phyloP scores from a whole-genome alignment of 2,329 filamentous ascomycete genomes.

The Myrmaecium sp. region DNA sequence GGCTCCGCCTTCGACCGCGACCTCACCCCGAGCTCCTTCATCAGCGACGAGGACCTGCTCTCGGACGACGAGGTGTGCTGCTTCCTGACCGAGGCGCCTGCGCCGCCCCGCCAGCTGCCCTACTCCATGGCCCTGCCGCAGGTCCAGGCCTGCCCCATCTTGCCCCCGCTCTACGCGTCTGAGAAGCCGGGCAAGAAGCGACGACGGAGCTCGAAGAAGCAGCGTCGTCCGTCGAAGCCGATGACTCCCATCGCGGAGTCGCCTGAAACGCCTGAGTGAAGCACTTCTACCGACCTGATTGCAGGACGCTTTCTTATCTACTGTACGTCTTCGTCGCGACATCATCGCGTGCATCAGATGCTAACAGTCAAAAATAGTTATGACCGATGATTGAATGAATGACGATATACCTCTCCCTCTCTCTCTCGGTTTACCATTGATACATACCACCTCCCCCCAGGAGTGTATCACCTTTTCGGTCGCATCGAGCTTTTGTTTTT shows the following conservation, averaged over 20 bases:
- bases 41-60: conserved; percentile 25
- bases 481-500: too few relatives aligned
- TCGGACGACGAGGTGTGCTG: conserved; percentile 18
- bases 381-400: too few relatives aligned
- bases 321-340: too few relatives aligned
- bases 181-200: conserved; percentile 24
- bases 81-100: conserved; percentile 22
- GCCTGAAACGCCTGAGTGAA: conserved; percentile 18
- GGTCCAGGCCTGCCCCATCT: conserved; percentile 16
- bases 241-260: conserved; percentile 26
- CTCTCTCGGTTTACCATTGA: too few relatives aligned
- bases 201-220: conserved; percentile 23
- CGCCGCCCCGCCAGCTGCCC: conserved; percentile 20
- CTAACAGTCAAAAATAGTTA: too few relatives aligned
- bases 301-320: too few relatives aligned
- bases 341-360: too few relatives aligned
- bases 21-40: conserved; percentile 22
- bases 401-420: too few relatives aligned
- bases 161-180: conserved; percentile 21
- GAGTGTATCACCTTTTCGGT: too few relatives aligned
- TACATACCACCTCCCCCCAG: too few relatives aligned
- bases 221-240: conserved; percentile 21
- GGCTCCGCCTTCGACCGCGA: conserved; percentile 10
- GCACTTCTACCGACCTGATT: neutral
- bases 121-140: conserved; percentile 10